Evolutionary conservation across 73 alveolate species (phyloP), one percentile per base, ranked within the genome.

Genomic region (Symbiodinium pilosum): DNA sequence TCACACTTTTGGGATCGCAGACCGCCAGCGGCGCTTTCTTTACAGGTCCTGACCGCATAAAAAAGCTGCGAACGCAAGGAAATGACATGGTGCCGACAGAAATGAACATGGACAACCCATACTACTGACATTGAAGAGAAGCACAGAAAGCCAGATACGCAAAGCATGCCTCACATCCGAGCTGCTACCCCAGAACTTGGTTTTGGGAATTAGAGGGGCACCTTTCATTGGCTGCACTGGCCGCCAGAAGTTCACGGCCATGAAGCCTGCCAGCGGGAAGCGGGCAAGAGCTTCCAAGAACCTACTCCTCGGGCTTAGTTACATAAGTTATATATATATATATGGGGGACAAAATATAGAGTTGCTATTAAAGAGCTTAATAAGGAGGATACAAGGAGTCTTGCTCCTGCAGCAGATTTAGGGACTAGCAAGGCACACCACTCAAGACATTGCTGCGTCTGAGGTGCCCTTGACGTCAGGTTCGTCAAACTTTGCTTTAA

Each of bases 201-300:
- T 6, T 6, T 47, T 47, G 6, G 14, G 59, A 14, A 14, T 14
- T 47, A 47, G 59, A 14, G 59, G 59, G 8, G 75, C 88, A 56
- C 77, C 81, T 68, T 91, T 91, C 96, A 91, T 91, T 32, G 96
- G 96, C 52, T 43, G 73, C 87, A 91, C 96, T 3, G 96, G 96
- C 52, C 96, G 96, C 96, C 96, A 91, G 40, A 91, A 91, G 96
- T 91, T 91, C 54, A 91, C 96, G 54, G 96, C 96, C 96, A 91
- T 91, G 96, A 91, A 91, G n/a, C 96, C 96, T 91, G 39, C 28
- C 12, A n/a, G n/a, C 43, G 21, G 30, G 21, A 30, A 28, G 3
- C 36, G 42, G 30, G 43, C 43, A 18, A 8, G 18, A 30, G 11
- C 71, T 54, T 6, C 71, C n/a, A n/a, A n/a, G 71, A 54, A 54